Conservation (phyloP, 148 eudicot genomes). For the Chenopodium formosanum region DNA sequence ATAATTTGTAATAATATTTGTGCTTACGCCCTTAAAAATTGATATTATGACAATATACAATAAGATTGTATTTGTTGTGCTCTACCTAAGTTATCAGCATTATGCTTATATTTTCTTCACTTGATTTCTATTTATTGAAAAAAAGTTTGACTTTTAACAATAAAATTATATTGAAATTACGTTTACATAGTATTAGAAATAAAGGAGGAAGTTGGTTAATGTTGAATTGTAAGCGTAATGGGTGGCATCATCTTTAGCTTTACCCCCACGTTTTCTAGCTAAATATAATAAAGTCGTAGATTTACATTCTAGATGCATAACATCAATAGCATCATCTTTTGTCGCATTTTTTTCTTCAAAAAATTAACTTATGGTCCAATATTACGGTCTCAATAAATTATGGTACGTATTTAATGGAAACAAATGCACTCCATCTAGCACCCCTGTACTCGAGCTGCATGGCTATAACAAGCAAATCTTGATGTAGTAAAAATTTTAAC, state of each 20-base stretch:
- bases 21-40: background rate
- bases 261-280: constrained; percentile 17
- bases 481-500: too few relatives aligned
- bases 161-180: background rate
- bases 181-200: background rate
- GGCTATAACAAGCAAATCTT: background rate
- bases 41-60: too few relatives aligned
- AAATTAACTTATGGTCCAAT: background rate
- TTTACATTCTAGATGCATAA: constrained; percentile 22
- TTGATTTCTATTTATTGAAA: background rate
- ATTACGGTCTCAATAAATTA: background rate
- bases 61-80: background rate
- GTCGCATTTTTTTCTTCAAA: background rate
- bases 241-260: constrained; percentile 19
- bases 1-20: background rate
- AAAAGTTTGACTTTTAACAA: constrained; percentile 2
- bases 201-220: background rate
- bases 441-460: background rate
- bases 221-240: constrained; percentile 17
- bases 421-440: background rate
- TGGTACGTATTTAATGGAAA: background rate
- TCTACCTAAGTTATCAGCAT: background rate
- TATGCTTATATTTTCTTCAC: background rate
- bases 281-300: background rate
- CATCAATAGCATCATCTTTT: background rate